phyloP scores from a whole-genome alignment of 176 grass and related monocot species.

The Chloris gayana region DNA sequence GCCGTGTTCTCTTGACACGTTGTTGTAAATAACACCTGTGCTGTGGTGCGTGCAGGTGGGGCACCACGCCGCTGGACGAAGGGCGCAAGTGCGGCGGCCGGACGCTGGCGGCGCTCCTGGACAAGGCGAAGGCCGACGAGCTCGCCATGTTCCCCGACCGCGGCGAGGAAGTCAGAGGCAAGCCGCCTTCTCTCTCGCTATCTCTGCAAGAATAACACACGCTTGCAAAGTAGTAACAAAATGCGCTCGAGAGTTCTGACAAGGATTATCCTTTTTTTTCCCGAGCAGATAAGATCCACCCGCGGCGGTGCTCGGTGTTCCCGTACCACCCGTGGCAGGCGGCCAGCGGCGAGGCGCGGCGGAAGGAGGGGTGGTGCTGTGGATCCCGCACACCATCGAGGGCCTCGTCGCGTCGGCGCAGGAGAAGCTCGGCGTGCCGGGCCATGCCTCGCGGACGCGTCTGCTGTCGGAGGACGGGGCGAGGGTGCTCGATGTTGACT shows the following conservation, averaged over 20 bases:
- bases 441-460: slow-evolving; percentile 28
- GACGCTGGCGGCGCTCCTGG: slow-evolving; percentile 63
- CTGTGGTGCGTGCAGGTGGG: slow-evolving; percentile 59
- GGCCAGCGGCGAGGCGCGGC: slow-evolving; percentile 4
- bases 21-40: too few species aligned
- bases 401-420: slow-evolving; percentile 55
- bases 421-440: slow-evolving; percentile 58
- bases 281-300: slow-evolving; percentile 72
- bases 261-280: neutral
- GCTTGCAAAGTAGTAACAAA: neutral
- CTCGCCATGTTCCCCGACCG: slow-evolving; percentile 67
- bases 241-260: neutral
- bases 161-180: slow-evolving; percentile 62
- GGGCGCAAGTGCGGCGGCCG: slow-evolving; percentile 65
- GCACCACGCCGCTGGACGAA: slow-evolving; percentile 82
- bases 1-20: neutral
- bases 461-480: slow-evolving; percentile 76
- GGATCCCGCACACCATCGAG: slow-evolving; percentile 72
- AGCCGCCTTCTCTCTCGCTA: neutral
- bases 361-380: slow-evolving; percentile 79
- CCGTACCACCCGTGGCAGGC: slow-evolving; percentile 77
- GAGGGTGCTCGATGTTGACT: slow-evolving; percentile 54
- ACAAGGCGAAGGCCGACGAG: slow-evolving; percentile 62
- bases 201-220: neutral
- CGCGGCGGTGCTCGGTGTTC: slow-evolving; percentile 72